phyloP scores from a whole-genome alignment of 2,329 filamentous ascomycete species.

The Magnaporthiopsis incrustans region DNA sequence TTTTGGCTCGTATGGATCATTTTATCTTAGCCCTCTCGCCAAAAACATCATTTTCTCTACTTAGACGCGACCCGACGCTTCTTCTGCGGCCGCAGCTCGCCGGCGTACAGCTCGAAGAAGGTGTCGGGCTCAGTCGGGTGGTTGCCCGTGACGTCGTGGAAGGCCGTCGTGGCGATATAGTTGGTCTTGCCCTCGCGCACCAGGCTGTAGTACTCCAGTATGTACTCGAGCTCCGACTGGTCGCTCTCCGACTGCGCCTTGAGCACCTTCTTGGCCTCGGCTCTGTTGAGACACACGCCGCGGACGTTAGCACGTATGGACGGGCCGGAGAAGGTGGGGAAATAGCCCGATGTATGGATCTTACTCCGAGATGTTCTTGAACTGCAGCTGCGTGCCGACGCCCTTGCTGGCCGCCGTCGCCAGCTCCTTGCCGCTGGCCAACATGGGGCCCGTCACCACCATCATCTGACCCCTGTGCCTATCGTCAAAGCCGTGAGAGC shows the following conservation, averaged over 20 bases:
- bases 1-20: too few relatives aligned
- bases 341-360: too few relatives aligned
- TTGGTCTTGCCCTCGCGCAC: slow-evolving; percentile 46
- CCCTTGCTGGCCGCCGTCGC: slow-evolving; percentile 35
- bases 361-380: slow-evolving; percentile 37
- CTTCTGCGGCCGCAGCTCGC: slow-evolving; percentile 30
- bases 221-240: slow-evolving; percentile 34
- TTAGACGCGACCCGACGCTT: slow-evolving; percentile 9
- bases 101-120: slow-evolving; percentile 39
- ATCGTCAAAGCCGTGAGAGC: slow-evolving; percentile 40
- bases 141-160: slow-evolving; percentile 38
- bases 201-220: slow-evolving; percentile 44
- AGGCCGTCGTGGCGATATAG: slow-evolving; percentile 42
- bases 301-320: background rate
- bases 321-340: background rate
- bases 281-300: slow-evolving; percentile 20
- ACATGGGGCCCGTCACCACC: slow-evolving; percentile 39
- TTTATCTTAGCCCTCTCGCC: too few relatives aligned
- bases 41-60: too few relatives aligned
- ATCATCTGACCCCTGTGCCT: slow-evolving; percentile 44
- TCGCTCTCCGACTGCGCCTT: slow-evolving; percentile 26
- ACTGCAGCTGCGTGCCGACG: slow-evolving; percentile 33
- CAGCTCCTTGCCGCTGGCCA: slow-evolving; percentile 37
- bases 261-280: slow-evolving; percentile 25
- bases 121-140: slow-evolving; percentile 37